Evolutionary conservation across 1,284 basidiomycete species (phyloP), one percentile per base, ranked within the genome.

Genomic region (Vanrija humicola): DNA sequence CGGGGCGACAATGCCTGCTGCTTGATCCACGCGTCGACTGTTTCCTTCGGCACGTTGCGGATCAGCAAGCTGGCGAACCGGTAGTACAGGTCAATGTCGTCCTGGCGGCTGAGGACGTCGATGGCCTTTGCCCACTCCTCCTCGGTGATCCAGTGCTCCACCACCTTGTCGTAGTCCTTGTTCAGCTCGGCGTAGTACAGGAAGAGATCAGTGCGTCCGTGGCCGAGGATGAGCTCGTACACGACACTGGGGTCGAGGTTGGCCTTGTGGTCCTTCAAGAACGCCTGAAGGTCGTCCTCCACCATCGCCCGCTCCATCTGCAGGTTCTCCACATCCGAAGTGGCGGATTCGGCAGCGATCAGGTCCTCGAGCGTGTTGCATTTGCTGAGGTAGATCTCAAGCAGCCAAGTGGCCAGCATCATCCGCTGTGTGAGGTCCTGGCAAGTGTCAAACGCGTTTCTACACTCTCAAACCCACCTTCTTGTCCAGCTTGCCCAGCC

Each of bases 321-420:
- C 39, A 97, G 78, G 68, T 93, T 95, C 52, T 93, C 88, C 6
- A 89, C 87, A 63, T 96, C 90, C 50, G 88, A 86, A 3, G 87
- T 87, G 3, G 88, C 84, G 1, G 86, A 87, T 74, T 93, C 90
- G 0, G 93, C 78, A 0, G 78, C 76, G 18, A 78, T 67, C 16
- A 77, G 70, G 68, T 98, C 96, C 70, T 99, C 96, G 47, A 98
- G 80, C 62, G 95, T 90, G 68, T 97, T 95, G 74, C 92, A 92
- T 79, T 96, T 98, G 77, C 87, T 89, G 21, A 99, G 83, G 72
- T 94, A 98, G 63, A 98, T 93, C 75, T 99, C 96, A 28, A 96
- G 87, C 7, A 98, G 86, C 96, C 96, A 99, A 0, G 94, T 98
- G 1, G 96, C 93, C 8, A 99, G 80, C 88, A 98, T 95, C 87